These are phyloP conservation scores for Rhodotorula sp. DNA, from an alignment of 1,284 basidiomycete genomes.

Conservation along the genomic window DNA sequence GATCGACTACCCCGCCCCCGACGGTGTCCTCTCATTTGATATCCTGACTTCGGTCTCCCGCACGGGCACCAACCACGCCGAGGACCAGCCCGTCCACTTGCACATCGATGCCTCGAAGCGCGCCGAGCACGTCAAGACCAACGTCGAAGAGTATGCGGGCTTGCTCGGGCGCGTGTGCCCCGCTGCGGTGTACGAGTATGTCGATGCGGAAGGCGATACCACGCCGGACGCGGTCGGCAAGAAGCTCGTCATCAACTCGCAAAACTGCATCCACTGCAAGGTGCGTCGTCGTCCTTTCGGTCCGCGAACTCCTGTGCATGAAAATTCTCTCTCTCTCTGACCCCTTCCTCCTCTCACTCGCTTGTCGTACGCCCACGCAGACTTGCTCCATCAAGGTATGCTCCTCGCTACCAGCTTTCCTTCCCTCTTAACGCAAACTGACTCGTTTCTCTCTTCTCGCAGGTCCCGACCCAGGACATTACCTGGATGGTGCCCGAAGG, in stretches of 20 bases:
- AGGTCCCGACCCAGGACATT: conserved; percentile 66
- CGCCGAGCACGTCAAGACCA: conserved; percentile 64
- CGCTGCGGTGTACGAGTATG: conserved; percentile 96
- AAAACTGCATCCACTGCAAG: conserved; percentile 92
- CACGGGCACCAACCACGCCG: conserved; percentile 94
- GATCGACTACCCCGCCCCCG: conserved; percentile 85
- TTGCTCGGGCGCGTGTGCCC: conserved; percentile 87
- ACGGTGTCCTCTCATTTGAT: conserved; percentile 91
- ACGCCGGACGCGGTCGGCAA: conserved; percentile 64
- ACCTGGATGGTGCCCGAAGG: conserved; percentile 91
- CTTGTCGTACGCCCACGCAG: conserved; percentile 24
- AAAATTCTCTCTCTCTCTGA: not conserved
- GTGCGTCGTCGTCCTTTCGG: not conserved
- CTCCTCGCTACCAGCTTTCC: too few species aligned
- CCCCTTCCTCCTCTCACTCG: not conserved
- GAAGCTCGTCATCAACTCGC: conserved; percentile 94
- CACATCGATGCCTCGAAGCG: conserved; percentile 56
- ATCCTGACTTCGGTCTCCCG: conserved; percentile 85
- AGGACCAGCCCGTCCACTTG: conserved; percentile 91
- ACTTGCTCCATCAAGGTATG: conserved; percentile 80
- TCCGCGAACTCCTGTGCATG: not conserved
- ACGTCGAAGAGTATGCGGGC: conserved; percentile 79
- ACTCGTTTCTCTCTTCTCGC: not conserved
- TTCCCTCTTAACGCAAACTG: rapidly evolving
- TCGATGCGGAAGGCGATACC: conserved; percentile 60